Conservation (phyloP, 441 rosid species). For the Lepidium campestre region DNA sequence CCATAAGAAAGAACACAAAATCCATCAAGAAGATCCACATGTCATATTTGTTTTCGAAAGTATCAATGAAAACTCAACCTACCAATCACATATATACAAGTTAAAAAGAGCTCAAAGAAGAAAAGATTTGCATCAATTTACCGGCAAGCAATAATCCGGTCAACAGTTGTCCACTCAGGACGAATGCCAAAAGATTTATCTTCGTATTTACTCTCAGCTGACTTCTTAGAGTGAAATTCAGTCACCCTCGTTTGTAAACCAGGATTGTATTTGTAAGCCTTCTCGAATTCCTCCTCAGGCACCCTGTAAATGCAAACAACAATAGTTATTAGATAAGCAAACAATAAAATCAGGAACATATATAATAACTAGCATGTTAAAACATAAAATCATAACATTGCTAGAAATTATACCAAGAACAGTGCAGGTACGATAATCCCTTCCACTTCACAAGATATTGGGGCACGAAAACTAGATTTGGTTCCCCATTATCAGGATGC, state of each 20-base stretch:
- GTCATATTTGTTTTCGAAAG: background rate
- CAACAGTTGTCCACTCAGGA: slow-evolving; percentile 89
- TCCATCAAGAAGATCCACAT: background rate
- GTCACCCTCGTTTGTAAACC: slow-evolving; percentile 61
- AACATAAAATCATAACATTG: background rate
- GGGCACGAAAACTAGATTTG: slow-evolving; percentile 60
- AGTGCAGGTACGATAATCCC: slow-evolving; percentile 83
- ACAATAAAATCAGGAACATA: too few species aligned
- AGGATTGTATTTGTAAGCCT: slow-evolving; percentile 68
- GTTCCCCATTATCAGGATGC: slow-evolving; percentile 50
- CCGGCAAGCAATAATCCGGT: slow-evolving; percentile 82
- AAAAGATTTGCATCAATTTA: slow-evolving; percentile 24
- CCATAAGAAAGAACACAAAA: too few species aligned
- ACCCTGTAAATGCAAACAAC: slow-evolving; percentile 46
- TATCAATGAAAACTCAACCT: background rate
- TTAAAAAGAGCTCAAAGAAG: too few species aligned
- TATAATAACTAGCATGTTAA: too few species aligned
- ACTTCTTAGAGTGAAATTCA: slow-evolving; percentile 54
- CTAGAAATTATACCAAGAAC: slow-evolving; percentile 68
- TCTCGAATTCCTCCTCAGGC: slow-evolving; percentile 68
- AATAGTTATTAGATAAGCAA: background rate
- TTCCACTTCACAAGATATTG: slow-evolving; percentile 97
- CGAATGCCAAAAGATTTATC: slow-evolving; percentile 69
- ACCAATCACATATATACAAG: too few species aligned
- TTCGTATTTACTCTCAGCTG: slow-evolving; percentile 40